Conservation (phyloP, 2,329 filamentous ascomycete genomes). For the Balansia obtecta region DNA sequence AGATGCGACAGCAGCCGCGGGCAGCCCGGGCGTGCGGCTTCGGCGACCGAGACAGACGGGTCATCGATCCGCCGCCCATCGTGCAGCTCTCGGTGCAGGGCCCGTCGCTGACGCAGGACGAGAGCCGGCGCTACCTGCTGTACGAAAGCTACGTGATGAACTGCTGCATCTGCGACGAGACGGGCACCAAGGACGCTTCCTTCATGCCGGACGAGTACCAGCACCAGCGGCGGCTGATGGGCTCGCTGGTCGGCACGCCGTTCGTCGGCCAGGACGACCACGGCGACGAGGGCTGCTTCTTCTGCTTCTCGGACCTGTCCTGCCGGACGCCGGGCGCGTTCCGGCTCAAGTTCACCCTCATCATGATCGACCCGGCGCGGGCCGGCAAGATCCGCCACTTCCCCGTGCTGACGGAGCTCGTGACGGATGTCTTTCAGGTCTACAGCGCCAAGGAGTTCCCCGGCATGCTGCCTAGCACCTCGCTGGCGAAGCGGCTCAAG, state of each 20-base stretch:
- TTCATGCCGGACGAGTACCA: conserved; percentile 60
- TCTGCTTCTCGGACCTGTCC: conserved; percentile 73
- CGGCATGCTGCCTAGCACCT: conserved; percentile 68
- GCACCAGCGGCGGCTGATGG: conserved; percentile 66
- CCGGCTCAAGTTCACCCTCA: conserved; percentile 59
- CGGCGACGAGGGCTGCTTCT: conserved; percentile 66
- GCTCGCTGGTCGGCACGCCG: conserved; percentile 62
- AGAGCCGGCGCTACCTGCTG: conserved; percentile 37
- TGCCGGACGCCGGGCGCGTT: conserved; percentile 69
- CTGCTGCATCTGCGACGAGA: conserved; percentile 63
- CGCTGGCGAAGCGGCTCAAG: conserved; percentile 60
- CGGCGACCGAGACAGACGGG: conserved; percentile 67
- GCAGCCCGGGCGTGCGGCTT: conserved; percentile 74
- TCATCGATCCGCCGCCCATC: conserved; percentile 76
- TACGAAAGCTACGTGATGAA: conserved; percentile 61
- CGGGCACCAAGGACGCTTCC: conserved; percentile 54
- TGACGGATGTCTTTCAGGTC: conserved; percentile 64
- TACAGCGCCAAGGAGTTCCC: conserved; percentile 80
- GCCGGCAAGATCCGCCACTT: conserved; percentile 33
- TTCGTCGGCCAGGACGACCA: conserved; percentile 67
- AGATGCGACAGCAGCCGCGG: conserved; percentile 63
- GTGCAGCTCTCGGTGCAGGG: conserved; percentile 59
- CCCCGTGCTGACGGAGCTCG: conserved; percentile 36
- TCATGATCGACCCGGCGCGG: conserved; percentile 53
- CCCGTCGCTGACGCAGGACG: conserved; percentile 38